Base-by-base conservation (phyloP, 2,329 filamentous ascomycete species). In the Sarocladium brachiariae region DNA sequence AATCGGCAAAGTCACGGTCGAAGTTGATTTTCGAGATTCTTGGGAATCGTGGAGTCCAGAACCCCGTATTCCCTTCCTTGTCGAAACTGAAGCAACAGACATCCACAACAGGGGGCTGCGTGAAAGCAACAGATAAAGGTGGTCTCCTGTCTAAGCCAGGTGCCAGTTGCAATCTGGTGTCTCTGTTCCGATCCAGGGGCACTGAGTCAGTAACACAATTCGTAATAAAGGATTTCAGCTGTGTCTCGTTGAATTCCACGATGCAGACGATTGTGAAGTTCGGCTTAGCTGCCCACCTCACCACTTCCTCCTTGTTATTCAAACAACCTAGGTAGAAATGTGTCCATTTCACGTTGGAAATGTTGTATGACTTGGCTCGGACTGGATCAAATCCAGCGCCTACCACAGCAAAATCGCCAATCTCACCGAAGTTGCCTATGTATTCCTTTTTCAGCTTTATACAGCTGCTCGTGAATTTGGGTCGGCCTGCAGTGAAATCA, bases 391-490 rank as follows among this genome's bases (percentile, higher is more conserved):
- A 90, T 16, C 81, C 80, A 5, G 81, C 90, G 0, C 88, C 90
- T 2, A 96, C 71, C 2, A 92, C 75, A 2, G 86, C 84, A 61
- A 96, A 87, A 63, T 96, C 91, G 9, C 87, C 87, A 25, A 89
- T 81, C 53, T 95, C 90, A 1, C 89, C 89, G 61, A 92, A 80
- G 2, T 81, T 81, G 23, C 77, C 74, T 33, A 95, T 68, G 59
- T 95, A 95, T 60, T 93, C 88, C 59, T 89, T 89, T 65, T 96
- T 96, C 37, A 96, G 66, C 66, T 96, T 96, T 60, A 96, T 87
- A 62, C 82, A 86, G 51, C 70, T 73, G 13, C 71, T 71, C 2
- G 65, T 61, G 52, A 70, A 71, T 25, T 72, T 55, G 58, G 67
- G 57, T 37, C 58, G 58, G 41, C 56, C 58, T 39, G 59, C 59